Percentiles rank a stretch among this genome's conserved stretches.
These are phyloP conservation scores for Centella asiatica DNA, from an alignment of 129 eudicot genomes.

Conservation along the genomic window DNA sequence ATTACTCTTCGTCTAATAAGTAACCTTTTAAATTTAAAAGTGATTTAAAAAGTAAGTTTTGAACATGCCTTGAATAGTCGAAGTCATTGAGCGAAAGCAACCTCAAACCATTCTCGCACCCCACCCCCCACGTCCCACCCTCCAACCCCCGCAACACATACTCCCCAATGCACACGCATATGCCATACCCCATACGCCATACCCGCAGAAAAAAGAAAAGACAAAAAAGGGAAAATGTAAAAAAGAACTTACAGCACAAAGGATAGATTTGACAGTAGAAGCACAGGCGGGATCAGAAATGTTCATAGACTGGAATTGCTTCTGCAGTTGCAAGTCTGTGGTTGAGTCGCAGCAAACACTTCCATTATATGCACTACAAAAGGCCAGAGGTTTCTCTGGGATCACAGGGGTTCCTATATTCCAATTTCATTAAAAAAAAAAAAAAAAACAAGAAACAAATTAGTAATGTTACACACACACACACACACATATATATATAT, in stretches of 20 bases:
- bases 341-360: conserved; percentile 62
- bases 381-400: conserved; percentile 25
- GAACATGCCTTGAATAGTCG: too few relatives aligned
- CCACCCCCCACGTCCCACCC: too few relatives aligned
- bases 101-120: too few relatives aligned
- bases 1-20: too few relatives aligned
- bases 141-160: too few relatives aligned
- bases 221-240: background rate
- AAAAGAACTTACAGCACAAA: conserved; percentile 66
- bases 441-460: background rate
- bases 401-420: conserved; percentile 50
- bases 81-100: too few relatives aligned
- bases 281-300: conserved; percentile 69
- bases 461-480: background rate
- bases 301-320: conserved; percentile 57
- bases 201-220: too few relatives aligned
- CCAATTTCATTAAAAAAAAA: background rate
- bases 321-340: conserved; percentile 52
- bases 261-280: conserved; percentile 66
- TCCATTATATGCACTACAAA: conserved; percentile 77
- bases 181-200: too few relatives aligned
- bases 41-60: too few relatives aligned
- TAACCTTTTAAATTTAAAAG: too few relatives aligned
- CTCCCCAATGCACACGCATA: too few relatives aligned
- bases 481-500: background rate